Evolutionary conservation across 331 rosid genomes (phyloP), one percentile per base, ranked within the genome.

Genomic region (Ulmus americana): DNA sequence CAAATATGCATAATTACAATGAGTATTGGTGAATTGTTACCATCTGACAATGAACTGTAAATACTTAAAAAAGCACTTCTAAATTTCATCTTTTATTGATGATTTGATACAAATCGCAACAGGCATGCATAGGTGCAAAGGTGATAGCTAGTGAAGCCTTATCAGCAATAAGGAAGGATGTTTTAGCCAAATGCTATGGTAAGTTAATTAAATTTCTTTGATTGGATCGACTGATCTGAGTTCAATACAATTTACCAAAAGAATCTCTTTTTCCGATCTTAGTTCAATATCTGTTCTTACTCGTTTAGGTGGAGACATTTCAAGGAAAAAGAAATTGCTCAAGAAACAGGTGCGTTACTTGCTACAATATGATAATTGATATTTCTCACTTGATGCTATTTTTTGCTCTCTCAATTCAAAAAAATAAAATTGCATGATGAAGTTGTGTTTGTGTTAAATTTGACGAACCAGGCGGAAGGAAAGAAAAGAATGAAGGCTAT

Each of bases 401-500:
- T 28, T 28, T 28, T 28, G 2, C 35, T 28, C 35, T 28, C 4
- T 28, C 35, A 28, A 28, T 28, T 28, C 35, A 3, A 28, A 28
- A 28, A 28, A 28, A 28, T 2, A 28, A 28, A 28, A 28, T 28
- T 28, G 35, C 35, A 28, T 28, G 35, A 2, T 28, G 35, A 28
- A 28, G 35, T 28, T 28, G 35, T 2, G 2, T 28, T 28, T 28
- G 35, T 28, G 35, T 28, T 28, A 28, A 28, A 28, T 28, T 28
- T 28, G 35, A 28, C 35, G 4, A 28, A 28, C 35, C 35, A 87
- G 85, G 95, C 97, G 64, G 97, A 79, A 81, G 97, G 97, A 71
- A 90, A 90, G 90, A 90, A 87, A 77, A 79, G 91, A 74, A 90
- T 90, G 95, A 90, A 90, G 74, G 71, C 97, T 16, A 86, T 90